These are phyloP conservation scores for Candida coleopterorum DNA, from an alignment of 805 yeast species.

Conservation along the genomic window DNA sequence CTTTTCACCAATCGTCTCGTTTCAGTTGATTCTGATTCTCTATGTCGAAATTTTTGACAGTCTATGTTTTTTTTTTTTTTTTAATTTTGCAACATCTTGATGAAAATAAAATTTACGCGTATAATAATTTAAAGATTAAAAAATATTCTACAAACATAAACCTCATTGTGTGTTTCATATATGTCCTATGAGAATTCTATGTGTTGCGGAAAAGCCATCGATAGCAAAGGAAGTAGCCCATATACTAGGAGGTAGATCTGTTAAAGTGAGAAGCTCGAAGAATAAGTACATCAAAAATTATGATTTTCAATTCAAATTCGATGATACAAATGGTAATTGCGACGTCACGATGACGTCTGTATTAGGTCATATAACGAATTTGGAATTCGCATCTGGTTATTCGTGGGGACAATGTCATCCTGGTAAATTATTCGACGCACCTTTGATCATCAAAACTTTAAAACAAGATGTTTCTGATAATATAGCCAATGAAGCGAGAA, in stretches of 20 bases:
- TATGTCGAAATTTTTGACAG: too few relatives aligned
- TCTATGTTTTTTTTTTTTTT: too few relatives aligned
- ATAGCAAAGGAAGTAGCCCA: conserved; percentile 81
- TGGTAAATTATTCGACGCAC: conserved; percentile 66
- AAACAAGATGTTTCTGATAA: conserved; percentile 53
- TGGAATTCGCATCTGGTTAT: conserved; percentile 60
- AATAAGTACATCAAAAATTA: conserved; percentile 73
- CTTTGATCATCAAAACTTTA: conserved; percentile 40
- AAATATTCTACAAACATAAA: background rate
- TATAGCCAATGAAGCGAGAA: conserved; percentile 59
- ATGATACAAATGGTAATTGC: conserved; percentile 50
- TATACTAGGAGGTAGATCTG: conserved; percentile 71
- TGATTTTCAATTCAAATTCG: conserved; percentile 67
- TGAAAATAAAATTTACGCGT: background rate
- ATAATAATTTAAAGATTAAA: background rate
- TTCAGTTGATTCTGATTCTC: too few relatives aligned
- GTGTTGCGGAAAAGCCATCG: conserved; percentile 97
- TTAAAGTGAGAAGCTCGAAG: conserved; percentile 41
- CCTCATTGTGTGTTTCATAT: background rate
- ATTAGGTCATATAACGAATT: conserved; percentile 71
- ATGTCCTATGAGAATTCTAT: conserved; percentile 61
- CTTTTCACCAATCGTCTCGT: too few relatives aligned
- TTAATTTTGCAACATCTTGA: background rate
- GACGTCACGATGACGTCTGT: conserved; percentile 90
- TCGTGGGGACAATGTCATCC: conserved; percentile 68